Conservation (phyloP, 805 yeast genomes). For the Priceomyces haplophilus region DNA sequence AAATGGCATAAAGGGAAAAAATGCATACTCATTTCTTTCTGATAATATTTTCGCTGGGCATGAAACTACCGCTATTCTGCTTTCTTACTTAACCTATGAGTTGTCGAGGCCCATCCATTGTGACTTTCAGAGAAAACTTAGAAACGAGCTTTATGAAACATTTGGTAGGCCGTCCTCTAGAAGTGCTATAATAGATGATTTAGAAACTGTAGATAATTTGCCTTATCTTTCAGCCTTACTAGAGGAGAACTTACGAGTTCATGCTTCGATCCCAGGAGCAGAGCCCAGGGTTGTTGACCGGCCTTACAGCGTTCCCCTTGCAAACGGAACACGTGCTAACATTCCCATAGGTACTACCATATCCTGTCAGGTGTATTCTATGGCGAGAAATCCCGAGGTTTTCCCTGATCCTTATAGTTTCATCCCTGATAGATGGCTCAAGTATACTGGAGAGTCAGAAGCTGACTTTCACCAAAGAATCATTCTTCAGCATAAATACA, state of each 20-base stretch:
- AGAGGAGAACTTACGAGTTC: slow-evolving; percentile 58
- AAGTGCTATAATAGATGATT: slow-evolving; percentile 20
- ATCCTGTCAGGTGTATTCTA: slow-evolving; percentile 63
- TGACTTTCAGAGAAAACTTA: slow-evolving; percentile 45
- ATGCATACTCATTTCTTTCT: slow-evolving; percentile 40
- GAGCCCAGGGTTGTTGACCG: slow-evolving; percentile 55
- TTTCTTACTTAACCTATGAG: slow-evolving; percentile 58
- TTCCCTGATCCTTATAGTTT: slow-evolving; percentile 53
- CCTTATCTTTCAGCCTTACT: slow-evolving; percentile 61
- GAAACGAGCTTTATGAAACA: slow-evolving; percentile 40
- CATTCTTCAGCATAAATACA: slow-evolving; percentile 46
- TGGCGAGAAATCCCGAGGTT: slow-evolving; percentile 50
- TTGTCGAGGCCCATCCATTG: slow-evolving; percentile 49
- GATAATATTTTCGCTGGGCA: slow-evolving; percentile 79
- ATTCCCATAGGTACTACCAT: slow-evolving; percentile 56
- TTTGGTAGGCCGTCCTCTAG: slow-evolving; percentile 30
- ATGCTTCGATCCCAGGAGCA: slow-evolving; percentile 71
- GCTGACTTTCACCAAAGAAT: slow-evolving; percentile 33
- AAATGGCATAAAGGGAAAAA: slow-evolving; percentile 27
- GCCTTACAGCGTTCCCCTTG: slow-evolving; percentile 22
- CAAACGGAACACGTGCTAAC: slow-evolving; percentile 19
- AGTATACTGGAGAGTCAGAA: slow-evolving; percentile 29
- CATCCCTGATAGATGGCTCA: slow-evolving; percentile 64
- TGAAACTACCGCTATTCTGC: slow-evolving; percentile 67
- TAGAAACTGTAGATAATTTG: slow-evolving; percentile 44